Evolutionary conservation across 2,329 filamentous ascomycete genomes (phyloP), one percentile per base, ranked within the genome.

Genomic region (Alternaria metachromatica): DNA sequence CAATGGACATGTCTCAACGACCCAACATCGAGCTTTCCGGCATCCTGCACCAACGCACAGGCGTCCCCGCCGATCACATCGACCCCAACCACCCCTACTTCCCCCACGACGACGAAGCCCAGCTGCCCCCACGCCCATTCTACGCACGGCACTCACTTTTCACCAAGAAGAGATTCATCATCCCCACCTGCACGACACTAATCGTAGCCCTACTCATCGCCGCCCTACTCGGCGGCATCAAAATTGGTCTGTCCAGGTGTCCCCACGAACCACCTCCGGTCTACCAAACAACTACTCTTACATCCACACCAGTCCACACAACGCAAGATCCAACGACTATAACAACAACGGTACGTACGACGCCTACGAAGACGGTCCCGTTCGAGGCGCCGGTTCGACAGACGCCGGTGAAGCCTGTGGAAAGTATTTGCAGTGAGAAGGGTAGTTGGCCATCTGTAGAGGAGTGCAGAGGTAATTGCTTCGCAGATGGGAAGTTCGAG

Each of bases 31-130:
- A n/a, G 18, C 10, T 45, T 15, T 21, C 58, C 28, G 12, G 10
- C 3, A 46, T 61, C 4, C 4, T 49, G 4, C 23, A 44, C 10
- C 48, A 62, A 25, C 28, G 3, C 4, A 64, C 49, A 3, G 54
- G 49, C 20, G 58, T 64, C 3, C 54, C 54, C 49, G 58, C 50
- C 2, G 62, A 64, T 12, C 28, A 49, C 49, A 23, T 44, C 30
- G 58, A 64, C 7, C 30, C 54, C 0, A 64, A 64, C 44, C 48
- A 64, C 33, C 58, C 54, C 2, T 49, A 64, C n/a, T 64, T 61
- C 5, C 54, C 54, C 1, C 43, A 30, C 4, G 54, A 64, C 44
- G 5, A 56, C 1, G 54, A 62, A 41, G 21, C 55, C 2, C 58
- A 58, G 18, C 43, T 43, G 0, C 55, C 21, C 2, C 15, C 28